A percentile compares a stretch with the other conserved stretches of the same genome.
Conservation (phyloP, 73 alveolate genomes). For the Tetrahymena thermophila region DNA sequence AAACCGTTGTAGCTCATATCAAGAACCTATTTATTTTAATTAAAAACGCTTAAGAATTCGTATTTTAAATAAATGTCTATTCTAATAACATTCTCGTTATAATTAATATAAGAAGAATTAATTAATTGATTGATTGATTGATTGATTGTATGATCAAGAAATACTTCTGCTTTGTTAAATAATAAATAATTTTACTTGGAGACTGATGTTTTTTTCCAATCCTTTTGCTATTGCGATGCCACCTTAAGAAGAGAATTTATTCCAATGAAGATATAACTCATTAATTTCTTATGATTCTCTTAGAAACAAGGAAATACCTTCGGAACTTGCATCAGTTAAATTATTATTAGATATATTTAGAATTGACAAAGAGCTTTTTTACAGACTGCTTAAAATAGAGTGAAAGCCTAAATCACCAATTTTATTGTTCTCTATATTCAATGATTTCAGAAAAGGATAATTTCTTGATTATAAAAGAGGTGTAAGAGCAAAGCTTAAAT, state of each 20-base stretch:
- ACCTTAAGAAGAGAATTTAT: conserved; percentile 18
- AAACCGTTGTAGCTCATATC: conserved; percentile 15
- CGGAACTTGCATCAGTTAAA: conserved; percentile 20
- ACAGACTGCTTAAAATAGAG: conserved; percentile 4
- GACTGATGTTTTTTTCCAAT: conserved; percentile 5
- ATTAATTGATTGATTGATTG: no score
- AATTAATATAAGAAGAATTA: no score
- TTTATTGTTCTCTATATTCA: conserved; percentile 30
- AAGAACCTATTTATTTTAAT: conserved; percentile 30
- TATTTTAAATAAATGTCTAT: neutral
- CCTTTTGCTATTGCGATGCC: conserved; percentile 20
- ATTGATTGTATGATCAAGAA: no score
- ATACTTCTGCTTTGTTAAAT: no score
- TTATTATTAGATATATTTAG: conserved; percentile 21
- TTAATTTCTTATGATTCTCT: conserved; percentile 5
- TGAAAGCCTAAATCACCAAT: conserved; percentile 10
- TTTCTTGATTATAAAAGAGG: neutral
- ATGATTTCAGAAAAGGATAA: neutral
- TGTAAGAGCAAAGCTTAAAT: neutral
- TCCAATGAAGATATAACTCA: conserved; percentile 34
- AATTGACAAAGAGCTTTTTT: conserved; percentile 9
- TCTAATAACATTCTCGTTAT: neutral
- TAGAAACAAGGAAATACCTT: conserved; percentile 7
- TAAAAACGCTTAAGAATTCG: neutral
- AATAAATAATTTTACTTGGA: neutral